Percentiles rank a stretch among this genome's conserved stretches.
phyloP scores from a whole-genome alignment of 352 stramenopile genomes.

The Globisporangium solare region DNA sequence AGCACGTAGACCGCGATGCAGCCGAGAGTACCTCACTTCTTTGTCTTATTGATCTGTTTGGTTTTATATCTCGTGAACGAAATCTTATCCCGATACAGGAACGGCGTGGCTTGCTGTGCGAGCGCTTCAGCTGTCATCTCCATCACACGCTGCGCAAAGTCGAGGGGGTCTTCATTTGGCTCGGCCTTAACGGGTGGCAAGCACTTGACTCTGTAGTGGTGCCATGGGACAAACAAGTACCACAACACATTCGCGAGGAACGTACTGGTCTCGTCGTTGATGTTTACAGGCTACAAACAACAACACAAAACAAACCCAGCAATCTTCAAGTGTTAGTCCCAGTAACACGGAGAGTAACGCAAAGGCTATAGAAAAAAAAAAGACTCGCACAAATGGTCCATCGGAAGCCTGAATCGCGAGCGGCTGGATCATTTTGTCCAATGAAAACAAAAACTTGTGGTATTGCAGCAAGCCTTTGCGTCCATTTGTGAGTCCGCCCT shows the following conservation, averaged over 20 bases:
- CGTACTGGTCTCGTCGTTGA: slow-evolving; percentile 76
- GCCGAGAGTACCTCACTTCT: slow-evolving; percentile 17
- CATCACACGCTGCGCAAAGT: slow-evolving; percentile 63
- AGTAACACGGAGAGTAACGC: not conserved
- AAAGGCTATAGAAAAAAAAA: not conserved
- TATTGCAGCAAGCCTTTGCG: slow-evolving; percentile 63
- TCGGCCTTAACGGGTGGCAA: slow-evolving; percentile 32
- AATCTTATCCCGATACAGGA: slow-evolving; percentile 75
- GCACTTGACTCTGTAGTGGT: slow-evolving; percentile 60
- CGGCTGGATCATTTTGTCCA: slow-evolving; percentile 56
- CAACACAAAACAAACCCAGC: not conserved
- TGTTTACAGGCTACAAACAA: slow-evolving; percentile 51
- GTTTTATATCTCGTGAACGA: slow-evolving; percentile 53
- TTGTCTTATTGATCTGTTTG: slow-evolving; percentile 46
- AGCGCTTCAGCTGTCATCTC: slow-evolving; percentile 39
- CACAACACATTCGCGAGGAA: slow-evolving; percentile 69
- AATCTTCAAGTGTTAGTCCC: not conserved
- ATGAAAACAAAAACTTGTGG: slow-evolving; percentile 76
- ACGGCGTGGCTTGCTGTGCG: slow-evolving; percentile 52
- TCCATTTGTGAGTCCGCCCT: slow-evolving; percentile 62
- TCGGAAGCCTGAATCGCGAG: slow-evolving; percentile 58
- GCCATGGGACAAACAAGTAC: slow-evolving; percentile 69
- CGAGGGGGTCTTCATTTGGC: slow-evolving; percentile 40
- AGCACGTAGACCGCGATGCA: not conserved
- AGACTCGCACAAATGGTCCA: slow-evolving; percentile 56